Base-by-base conservation (phyloP, 1,284 basidiomycete species). In the Hymenochaete sp. region DNA sequence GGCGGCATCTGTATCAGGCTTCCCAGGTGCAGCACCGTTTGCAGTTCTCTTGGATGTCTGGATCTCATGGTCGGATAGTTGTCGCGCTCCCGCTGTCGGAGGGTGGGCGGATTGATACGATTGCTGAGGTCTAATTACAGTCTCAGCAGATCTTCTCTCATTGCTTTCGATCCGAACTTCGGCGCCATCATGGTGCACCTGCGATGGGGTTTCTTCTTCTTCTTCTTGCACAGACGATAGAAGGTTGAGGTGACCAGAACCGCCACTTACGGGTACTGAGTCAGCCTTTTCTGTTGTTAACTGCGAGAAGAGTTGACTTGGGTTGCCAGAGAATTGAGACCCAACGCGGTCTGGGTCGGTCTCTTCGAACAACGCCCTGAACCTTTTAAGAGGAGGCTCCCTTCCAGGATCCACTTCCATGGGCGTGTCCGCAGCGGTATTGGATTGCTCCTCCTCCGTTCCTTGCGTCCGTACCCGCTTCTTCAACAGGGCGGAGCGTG, bases 341-440 rank as follows among this genome's bases (percentile, higher is more conserved):
- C 53, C 43, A 13, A 55, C 49, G 6, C 62, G 66, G 47, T 71
- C 68, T 10, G 77, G 79, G 55, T 81, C 67, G 42, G 67, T 82
- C 19, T 72, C 73, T 10, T 86, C 82, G 50, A 82, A 86, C 3
- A 86, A 65, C 0, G 73, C 73, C 55, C 76, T 81, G 62, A 78
- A 83, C 56, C 75, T 81, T 56, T 84, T 83, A 18, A 76, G 59
- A 2, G 77, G 71, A 0, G 79, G 76, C 52, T 80, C 32, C 14
- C 13, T 6, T 35, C 44, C 42, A 36, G 40, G 57, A 10, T n/a
- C n/a, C n/a, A n/a, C n/a, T n/a, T n/a, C n/a, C n/a, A n/a, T n/a
- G n/a, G n/a, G n/a, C n/a, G n/a, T n/a, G n/a, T n/a, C n/a, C 33
- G 32, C 13, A 44, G 42, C 11, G 38, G 47, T 26, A 40, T 47